Evolutionary conservation across 2,329 filamentous ascomycete species (phyloP), one percentile per base, ranked within the genome.

Genomic region (Intubia oerlemansii): DNA sequence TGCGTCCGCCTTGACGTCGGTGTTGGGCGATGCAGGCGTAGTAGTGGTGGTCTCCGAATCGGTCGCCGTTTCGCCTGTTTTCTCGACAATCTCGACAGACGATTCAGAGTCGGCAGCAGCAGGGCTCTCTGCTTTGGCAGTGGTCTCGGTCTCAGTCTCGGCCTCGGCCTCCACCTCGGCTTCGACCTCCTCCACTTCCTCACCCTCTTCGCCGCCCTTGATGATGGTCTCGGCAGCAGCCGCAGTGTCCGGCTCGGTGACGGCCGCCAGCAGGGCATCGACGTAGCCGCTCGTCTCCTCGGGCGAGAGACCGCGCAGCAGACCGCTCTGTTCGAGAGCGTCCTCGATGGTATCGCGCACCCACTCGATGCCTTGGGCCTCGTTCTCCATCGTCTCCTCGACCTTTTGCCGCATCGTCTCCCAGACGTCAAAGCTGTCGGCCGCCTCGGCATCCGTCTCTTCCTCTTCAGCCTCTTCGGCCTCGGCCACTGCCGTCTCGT

Each of bases 331-430:
- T 33, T 60, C 53, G 2, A 69, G 49, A 2, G 64, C 63, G 24
- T 63, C 53, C 33, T 62, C 53, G 15, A 69, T 58, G 5, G 59
- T 58, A 32, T 65, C 61, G 25, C 59, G 52, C 11, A 68, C 57
- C 7, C 53, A 52, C 5, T 52, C 51, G 17, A 63, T 43, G 16
- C 63, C 64, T 9, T 56, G 46, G 25, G 62, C 59, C 28, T 70
- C 66, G 35, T 64, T 58, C 35, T 67, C 59, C 30, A 70, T 59
- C 3, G 60, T 57, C 30, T 66, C 54, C 31, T 67, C 61, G 10
- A 67, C 60, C 43, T 56, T 59, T 17, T 49, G 45, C 39, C 59
- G 62, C 44, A 67, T 56, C 28, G 64, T 57, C 26, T 59, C 52
- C 64, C 64, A 69, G 10, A 56, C 51, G 23, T 45, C 38, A 17